Evolutionary conservation across 2,329 filamentous ascomycete genomes (phyloP).

Genomic region (Endothia cerciana): DNA sequence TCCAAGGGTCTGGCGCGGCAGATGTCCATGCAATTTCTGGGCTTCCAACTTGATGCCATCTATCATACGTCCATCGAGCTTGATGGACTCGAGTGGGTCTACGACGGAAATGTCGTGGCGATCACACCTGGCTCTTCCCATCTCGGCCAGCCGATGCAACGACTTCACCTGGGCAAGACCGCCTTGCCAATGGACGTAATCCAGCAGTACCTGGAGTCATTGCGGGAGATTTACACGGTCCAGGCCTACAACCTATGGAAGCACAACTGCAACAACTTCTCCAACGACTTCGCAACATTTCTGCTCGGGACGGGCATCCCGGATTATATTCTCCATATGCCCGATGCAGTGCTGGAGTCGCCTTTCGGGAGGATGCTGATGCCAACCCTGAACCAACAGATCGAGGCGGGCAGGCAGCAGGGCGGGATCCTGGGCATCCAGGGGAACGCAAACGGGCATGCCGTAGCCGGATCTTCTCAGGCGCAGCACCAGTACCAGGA

Average conservation of each 20-base stretch:
- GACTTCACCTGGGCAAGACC: constrained; percentile 74
- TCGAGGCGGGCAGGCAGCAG: constrained; percentile 49
- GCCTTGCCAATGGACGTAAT: constrained; percentile 80
- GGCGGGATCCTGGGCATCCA: constrained; percentile 59
- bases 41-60: constrained; percentile 79
- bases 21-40: constrained; percentile 56
- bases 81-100: constrained; percentile 84
- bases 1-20: constrained; percentile 63
- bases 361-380: constrained; percentile 88
- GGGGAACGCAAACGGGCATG: constrained; percentile 40
- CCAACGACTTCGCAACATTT: constrained; percentile 89
- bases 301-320: constrained; percentile 88
- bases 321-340: constrained; percentile 81
- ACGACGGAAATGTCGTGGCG: constrained; percentile 83
- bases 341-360: constrained; percentile 81
- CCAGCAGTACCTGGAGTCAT: constrained; percentile 82
- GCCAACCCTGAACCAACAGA: constrained; percentile 64
- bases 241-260: constrained; percentile 85
- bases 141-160: constrained; percentile 81
- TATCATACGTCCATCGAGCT: constrained; percentile 94
- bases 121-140: constrained; percentile 83
- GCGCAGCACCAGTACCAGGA: constrained; percentile 38
- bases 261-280: constrained; percentile 98
- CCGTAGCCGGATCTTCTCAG: constrained; percentile 31
- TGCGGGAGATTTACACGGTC: constrained; percentile 80